phyloP scores from a whole-genome alignment of 2,329 filamentous ascomycete species.

The Lachnellula arida region DNA sequence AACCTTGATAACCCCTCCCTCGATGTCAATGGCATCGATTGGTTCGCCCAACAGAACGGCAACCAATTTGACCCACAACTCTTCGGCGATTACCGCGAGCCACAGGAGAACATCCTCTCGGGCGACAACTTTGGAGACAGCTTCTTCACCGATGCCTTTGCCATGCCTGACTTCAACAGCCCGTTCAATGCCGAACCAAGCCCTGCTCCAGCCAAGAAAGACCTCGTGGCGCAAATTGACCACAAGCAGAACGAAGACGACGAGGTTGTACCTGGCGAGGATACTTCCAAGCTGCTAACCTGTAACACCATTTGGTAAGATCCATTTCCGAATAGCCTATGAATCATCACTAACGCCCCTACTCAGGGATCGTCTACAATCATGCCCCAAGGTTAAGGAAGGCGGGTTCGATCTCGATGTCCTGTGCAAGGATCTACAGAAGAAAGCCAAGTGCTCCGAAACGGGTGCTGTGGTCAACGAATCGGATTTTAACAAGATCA shows the following conservation, averaged over 20 bases:
- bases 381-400: slow-evolving; percentile 79
- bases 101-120: slow-evolving; percentile 77
- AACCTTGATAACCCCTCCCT: slow-evolving; percentile 34
- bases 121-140: slow-evolving; percentile 46
- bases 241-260: slow-evolving; percentile 68
- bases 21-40: slow-evolving; percentile 58
- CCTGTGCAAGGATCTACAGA: slow-evolving; percentile 85
- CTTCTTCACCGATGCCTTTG: slow-evolving; percentile 65
- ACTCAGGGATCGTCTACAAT: slow-evolving; percentile 81
- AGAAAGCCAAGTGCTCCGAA: slow-evolving; percentile 94
- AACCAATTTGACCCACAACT: slow-evolving; percentile 87
- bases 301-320: slow-evolving; percentile 93
- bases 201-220: slow-evolving; percentile 51
- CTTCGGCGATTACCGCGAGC: slow-evolving; percentile 88
- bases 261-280: slow-evolving; percentile 57
- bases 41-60: slow-evolving; percentile 74
- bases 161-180: slow-evolving; percentile 69
- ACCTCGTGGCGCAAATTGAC: slow-evolving; percentile 75
- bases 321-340: not conserved
- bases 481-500: slow-evolving; percentile 77
- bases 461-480: slow-evolving; percentile 85
- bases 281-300: slow-evolving; percentile 62
- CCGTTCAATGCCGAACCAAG: slow-evolving; percentile 65
- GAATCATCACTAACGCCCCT: not conserved
- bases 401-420: slow-evolving; percentile 93